phyloP scores from a whole-genome alignment of 179 eudicot genomes.

The Kewa caespitosa region DNA sequence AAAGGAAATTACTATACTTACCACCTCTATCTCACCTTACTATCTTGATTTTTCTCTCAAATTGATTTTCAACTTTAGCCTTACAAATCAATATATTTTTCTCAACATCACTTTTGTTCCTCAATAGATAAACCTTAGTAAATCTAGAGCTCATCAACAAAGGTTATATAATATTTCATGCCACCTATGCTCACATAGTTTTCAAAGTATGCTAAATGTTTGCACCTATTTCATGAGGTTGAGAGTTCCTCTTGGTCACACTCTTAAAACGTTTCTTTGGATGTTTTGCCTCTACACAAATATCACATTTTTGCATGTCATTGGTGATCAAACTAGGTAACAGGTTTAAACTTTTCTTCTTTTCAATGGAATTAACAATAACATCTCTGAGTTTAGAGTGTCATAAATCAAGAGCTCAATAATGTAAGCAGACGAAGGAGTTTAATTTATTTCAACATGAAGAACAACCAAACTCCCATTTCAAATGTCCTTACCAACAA shows the following conservation, averaged over 20 bases:
- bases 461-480: background rate
- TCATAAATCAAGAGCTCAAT: slow-evolving; percentile 8
- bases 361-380: background rate
- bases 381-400: slow-evolving; percentile 6
- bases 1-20: background rate
- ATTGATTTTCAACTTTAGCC: background rate
- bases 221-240: slow-evolving; percentile 13
- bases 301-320: background rate
- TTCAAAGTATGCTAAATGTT: slow-evolving; percentile 16
- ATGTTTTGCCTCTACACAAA: slow-evolving; percentile 10
- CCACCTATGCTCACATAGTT: slow-evolving; percentile 5
- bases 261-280: slow-evolving; percentile 6
- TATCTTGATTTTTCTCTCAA: background rate
- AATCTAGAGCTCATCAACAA: slow-evolving; percentile 14
- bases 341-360: background rate
- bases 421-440: background rate
- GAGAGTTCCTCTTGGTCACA: background rate
- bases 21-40: slow-evolving; percentile 6
- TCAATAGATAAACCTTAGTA: background rate
- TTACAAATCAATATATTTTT: background rate
- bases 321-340: background rate
- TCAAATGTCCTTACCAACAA: slow-evolving; percentile 6
- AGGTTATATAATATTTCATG: slow-evolving; percentile 11
- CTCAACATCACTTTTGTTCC: background rate
- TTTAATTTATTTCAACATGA: background rate